Evolutionary conservation across 306 rosid genomes (phyloP).

Genomic region (Purshia tridentata): DNA sequence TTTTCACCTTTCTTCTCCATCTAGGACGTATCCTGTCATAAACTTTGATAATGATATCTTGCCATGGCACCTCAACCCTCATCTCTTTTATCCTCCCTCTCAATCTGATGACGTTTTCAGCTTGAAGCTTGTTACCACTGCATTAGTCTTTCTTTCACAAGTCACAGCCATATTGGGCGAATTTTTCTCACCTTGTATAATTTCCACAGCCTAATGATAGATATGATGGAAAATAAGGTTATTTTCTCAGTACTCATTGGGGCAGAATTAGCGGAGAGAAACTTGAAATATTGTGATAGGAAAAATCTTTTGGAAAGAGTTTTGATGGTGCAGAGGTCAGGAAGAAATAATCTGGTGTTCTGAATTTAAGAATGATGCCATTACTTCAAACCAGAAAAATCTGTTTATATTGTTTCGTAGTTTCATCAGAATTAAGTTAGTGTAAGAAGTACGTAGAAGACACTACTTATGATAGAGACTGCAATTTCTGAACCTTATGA

Average conservation of each 20-base stretch:
- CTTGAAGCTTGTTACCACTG: slow-evolving; percentile 3
- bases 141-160: not conserved
- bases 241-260: not conserved
- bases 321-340: slow-evolving; percentile 10
- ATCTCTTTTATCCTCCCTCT: not conserved
- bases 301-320: not conserved
- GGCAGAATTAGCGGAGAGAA: not conserved
- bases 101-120: not conserved
- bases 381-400: no score
- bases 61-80: not conserved
- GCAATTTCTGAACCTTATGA: no score
- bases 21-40: no score
- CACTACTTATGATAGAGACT: no score
- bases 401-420: not conserved
- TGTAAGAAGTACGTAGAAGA: no score
- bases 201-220: not conserved
- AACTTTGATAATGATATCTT: not conserved
- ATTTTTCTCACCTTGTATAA: not conserved
- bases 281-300: not conserved
- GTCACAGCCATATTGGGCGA: slow-evolving; percentile 6
- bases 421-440: not conserved
- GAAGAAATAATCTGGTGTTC: not conserved
- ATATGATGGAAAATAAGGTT: not conserved
- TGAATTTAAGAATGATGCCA: no score
- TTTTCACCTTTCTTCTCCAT: slow-evolving; percentile 10